A percentile compares a stretch with the other conserved stretches of the same genome.
Conservation (phyloP, 2,329 filamentous ascomycete genomes). For the Fusarium subglutinans region DNA sequence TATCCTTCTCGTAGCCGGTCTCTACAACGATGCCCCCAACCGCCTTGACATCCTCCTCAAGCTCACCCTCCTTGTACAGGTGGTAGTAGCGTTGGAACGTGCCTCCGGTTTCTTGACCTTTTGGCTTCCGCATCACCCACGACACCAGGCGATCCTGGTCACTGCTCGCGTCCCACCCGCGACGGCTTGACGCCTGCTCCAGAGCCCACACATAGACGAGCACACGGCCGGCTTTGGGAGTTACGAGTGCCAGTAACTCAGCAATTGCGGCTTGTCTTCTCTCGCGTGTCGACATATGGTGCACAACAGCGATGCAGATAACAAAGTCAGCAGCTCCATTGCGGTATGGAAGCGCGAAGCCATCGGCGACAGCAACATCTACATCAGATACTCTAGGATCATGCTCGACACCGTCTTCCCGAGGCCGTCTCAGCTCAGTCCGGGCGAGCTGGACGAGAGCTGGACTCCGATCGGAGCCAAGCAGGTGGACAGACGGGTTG, state of each 20-base stretch:
- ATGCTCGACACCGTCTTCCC: constrained; percentile 17
- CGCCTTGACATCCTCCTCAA: constrained; percentile 79
- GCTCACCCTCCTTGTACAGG: constrained; percentile 85
- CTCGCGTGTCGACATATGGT: constrained; percentile 84
- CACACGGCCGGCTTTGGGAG: constrained; percentile 69
- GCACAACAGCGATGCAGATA: constrained; percentile 92
- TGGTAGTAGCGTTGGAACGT: constrained; percentile 95
- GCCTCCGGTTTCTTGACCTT: constrained; percentile 51
- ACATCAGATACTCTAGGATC: constrained; percentile 55
- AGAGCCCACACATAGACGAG: constrained; percentile 95
- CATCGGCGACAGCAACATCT: constrained; percentile 81
- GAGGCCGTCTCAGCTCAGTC: constrained; percentile 31
- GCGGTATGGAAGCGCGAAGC: constrained; percentile 83
- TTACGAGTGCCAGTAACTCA: constrained; percentile 75
- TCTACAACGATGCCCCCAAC: constrained; percentile 81
- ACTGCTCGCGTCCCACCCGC: constrained; percentile 86
- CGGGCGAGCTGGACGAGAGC: constrained; percentile 63
- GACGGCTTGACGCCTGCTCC: constrained; percentile 85
- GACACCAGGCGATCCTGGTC: constrained; percentile 95
- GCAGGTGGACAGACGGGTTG: constrained; percentile 78
- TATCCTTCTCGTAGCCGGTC: constrained; percentile 93
- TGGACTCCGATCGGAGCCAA: constrained; percentile 84
- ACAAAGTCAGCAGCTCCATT: constrained; percentile 74
- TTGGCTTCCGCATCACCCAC: constrained; percentile 75
- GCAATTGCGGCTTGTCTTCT: constrained; percentile 78